These are phyloP conservation scores for Dalechampia spathulata DNA, from an alignment of 441 rosid species.

Conservation along the genomic window DNA sequence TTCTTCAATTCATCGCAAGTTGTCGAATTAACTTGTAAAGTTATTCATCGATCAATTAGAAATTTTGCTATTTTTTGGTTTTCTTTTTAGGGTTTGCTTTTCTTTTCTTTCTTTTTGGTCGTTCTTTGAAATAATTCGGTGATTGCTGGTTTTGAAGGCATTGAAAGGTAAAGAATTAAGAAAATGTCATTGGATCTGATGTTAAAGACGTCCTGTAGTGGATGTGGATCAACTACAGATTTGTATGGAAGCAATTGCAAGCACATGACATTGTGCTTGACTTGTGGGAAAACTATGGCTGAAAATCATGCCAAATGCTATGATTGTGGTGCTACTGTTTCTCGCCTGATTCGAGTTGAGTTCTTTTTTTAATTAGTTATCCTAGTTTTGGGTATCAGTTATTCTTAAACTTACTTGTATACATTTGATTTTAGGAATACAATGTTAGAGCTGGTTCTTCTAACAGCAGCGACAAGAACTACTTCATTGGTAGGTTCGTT, in stretches of 20 bases:
- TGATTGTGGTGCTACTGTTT: constrained; percentile 64
- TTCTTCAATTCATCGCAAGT: too few species aligned
- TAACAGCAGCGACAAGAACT: constrained; percentile 67
- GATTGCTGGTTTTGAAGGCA: background rate
- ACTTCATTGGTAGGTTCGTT: constrained; percentile 85
- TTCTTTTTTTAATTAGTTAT: background rate
- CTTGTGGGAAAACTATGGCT: constrained; percentile 75
- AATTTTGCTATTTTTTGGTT: too few species aligned
- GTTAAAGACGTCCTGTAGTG: constrained; percentile 54
- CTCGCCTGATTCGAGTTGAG: constrained; percentile 74
- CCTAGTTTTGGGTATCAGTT: too few species aligned
- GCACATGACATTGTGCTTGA: constrained; percentile 70
- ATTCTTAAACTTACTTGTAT: too few species aligned
- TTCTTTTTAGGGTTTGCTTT: too few species aligned
- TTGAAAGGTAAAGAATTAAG: too few species aligned
- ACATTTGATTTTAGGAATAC: constrained; percentile 45
- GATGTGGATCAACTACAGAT: constrained; percentile 54
- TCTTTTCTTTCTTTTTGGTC: too few species aligned
- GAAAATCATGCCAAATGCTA: constrained; percentile 54
- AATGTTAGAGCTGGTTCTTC: constrained; percentile 62
- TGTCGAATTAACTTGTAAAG: too few species aligned
- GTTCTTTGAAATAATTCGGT: too few species aligned
- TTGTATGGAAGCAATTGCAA: constrained; percentile 73
- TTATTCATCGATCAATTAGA: too few species aligned
- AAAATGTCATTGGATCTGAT: constrained; percentile 58